These are phyloP conservation scores for Scheffersomyces lignosus DNA, from an alignment of 805 yeast species.

Conservation along the genomic window DNA sequence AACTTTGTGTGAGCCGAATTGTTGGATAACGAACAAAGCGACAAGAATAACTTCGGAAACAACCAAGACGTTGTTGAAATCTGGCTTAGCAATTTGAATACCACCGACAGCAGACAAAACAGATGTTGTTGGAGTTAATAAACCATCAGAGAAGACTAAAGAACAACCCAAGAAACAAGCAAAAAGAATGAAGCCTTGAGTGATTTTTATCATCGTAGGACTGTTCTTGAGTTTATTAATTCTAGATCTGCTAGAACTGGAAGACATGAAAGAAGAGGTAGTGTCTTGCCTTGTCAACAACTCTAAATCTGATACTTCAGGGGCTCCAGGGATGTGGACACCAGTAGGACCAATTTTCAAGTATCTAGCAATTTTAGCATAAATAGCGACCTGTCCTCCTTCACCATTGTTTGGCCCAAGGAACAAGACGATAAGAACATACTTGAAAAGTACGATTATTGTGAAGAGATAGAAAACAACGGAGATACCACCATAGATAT, in stretches of 20 bases:
- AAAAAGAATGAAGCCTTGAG: conserved; percentile 33
- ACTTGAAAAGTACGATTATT: conserved; percentile 52
- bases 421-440: conserved; percentile 47
- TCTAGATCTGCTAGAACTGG: conserved; percentile 11
- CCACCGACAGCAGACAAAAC: conserved; percentile 60
- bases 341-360: conserved; percentile 49
- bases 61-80: conserved; percentile 44
- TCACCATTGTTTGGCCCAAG: conserved; percentile 60
- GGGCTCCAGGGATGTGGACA: conserved; percentile 42
- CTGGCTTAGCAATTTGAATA: conserved; percentile 51
- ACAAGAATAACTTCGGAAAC: conserved; percentile 51
- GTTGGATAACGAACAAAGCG: conserved; percentile 46
- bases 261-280: conserved; percentile 22
- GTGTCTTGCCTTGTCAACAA: conserved; percentile 40
- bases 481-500: conserved; percentile 52
- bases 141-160: conserved; percentile 58
- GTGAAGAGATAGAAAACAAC: conserved; percentile 57
- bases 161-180: conserved; percentile 56
- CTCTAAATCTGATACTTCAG: conserved; percentile 28
- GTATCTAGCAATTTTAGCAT: conserved; percentile 54
- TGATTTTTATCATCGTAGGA: conserved; percentile 25
- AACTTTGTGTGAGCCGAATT: conserved; percentile 50
- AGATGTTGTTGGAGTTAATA: conserved; percentile 64
- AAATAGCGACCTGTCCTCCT: conserved; percentile 67
- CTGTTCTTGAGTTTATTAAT: conserved; percentile 16